Evolutionary conservation across 1,284 basidiomycete genomes (phyloP), one percentile per base, ranked within the genome.

Genomic region (Kalmanozyma brasiliensis): DNA sequence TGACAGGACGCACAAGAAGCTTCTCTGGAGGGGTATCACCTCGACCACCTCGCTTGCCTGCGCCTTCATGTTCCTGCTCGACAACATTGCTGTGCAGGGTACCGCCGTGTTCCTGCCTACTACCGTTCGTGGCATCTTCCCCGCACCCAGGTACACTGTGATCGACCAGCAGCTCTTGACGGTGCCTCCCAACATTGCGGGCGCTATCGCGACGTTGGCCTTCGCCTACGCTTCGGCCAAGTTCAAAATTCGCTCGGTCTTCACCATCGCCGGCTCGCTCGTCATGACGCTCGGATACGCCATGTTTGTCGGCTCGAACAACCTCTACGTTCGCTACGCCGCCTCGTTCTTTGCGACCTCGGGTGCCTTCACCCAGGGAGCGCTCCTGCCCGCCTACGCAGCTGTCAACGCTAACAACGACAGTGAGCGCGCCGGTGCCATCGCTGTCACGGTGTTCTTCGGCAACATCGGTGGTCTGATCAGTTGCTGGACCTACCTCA

Each of bases 91-190:
- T 0, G 67, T 70, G 4, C 67, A 70, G 14, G 62, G 80, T 8
- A 57, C 79, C 3, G 80, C 77, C 6, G 79, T 83, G 48, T 83
- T 83, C 71, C 47, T 80, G 3, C 78, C 81, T 0, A 81, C 82
- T 3, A 78, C 84, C 17, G 79, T 84, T 14, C 30, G 53, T 0
- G 79, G 76, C 2, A 79, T 84, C 57, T 84, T 80, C 68, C 84
- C 60, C 2, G 43, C 55, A 35, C 66, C 84, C 0, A 59, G 58
- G 9, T 49, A 66, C 23, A 69, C 76, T 0, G 76, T 79, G 10
- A 72, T 84, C 35, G 41, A 76, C 13, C 68, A 81, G 33, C 83
- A 84, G 49, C 75, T 83, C 4, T 69, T 74, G n/a, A 82, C 81
- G 4, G 82, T 83, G 0, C 83, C 82, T 1, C 80, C 80, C 6